Evolutionary conservation across 2,329 filamentous ascomycete species (phyloP), one percentile per base, ranked within the genome.

Genomic region (Achaetomium macrosporum): DNA sequence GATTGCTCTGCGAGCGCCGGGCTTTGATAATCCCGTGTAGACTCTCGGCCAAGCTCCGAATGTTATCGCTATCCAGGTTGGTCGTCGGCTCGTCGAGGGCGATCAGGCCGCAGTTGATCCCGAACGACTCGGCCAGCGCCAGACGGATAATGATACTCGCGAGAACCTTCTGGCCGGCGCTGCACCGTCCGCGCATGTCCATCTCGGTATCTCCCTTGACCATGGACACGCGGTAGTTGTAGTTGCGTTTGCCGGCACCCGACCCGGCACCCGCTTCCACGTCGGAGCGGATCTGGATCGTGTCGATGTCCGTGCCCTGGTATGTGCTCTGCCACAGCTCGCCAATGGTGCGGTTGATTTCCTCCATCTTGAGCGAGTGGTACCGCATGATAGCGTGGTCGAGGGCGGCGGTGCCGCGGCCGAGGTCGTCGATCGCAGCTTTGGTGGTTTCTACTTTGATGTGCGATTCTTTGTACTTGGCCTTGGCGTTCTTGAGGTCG

Each of bases 171-270:
- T 99, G 93, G 3, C 93, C 93, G 1, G 93, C 93, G 61, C 88
- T 95, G 76, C 93, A 99, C 51, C 93, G 88, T 1, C 93, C 95
- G 57, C 93, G 89, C 93, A 99, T 99, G 73, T 99, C 93, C 90
- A 99, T 96, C 70, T 99, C 93, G 0, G 88, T 89, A 65, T 95
- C 90, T 67, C 92, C 87, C 74, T 99, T 99, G 62, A 96, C 84
- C 93, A 99, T 99, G 70, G 89, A 91, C 6, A 99, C 86, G 43
- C 93, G 88, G 75, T 99, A 99, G 72, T 99, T 97, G 78, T 97
- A 97, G 57, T 78, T 88, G 63, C 89, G 84, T 64, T 89, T 90
- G 48, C 82, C 85, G 52, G 82, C 70, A 39, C 53, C 42, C 42
- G 53, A 46, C 46, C 61, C 53, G 37, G 52, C 49, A 29, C 50